Evolutionary conservation across 2,329 filamentous ascomycete species (phyloP).

Genomic region (Clonostachys chloroleuca): DNA sequence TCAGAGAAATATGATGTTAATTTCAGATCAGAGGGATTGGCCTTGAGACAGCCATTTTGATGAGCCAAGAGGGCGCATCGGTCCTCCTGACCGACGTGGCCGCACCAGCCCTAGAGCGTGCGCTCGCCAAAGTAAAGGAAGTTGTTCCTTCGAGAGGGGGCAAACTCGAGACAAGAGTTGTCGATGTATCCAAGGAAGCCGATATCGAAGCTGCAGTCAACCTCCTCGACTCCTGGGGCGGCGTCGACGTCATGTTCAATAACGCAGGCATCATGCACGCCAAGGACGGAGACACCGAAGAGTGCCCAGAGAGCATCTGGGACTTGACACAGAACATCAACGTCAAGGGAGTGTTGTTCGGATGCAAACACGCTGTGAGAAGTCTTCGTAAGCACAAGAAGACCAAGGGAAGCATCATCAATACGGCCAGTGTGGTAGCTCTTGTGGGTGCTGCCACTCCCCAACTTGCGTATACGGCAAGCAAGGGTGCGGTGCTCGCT

Average conservation of each 20-base stretch:
- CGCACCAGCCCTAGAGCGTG: conserved; percentile 57
- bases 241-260: conserved; percentile 73
- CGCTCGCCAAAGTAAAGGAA: conserved; percentile 54
- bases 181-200: conserved; percentile 67
- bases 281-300: conserved; percentile 58
- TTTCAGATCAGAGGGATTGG: conserved; percentile 60
- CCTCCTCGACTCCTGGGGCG: conserved; percentile 63
- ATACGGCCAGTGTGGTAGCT: conserved; percentile 69
- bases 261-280: conserved; percentile 78
- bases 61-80: conserved; percentile 65
- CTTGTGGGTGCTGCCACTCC: conserved; percentile 69
- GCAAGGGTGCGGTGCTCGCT: conserved; percentile 71
- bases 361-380: conserved; percentile 68
- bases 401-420: conserved; percentile 65
- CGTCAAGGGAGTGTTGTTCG: conserved; percentile 77
- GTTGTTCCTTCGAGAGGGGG: conserved; percentile 41
- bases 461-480: conserved; percentile 72
- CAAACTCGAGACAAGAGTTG: conserved; percentile 45
- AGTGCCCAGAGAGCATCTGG: conserved; percentile 72
- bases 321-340: conserved; percentile 73
- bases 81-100: conserved; percentile 71
- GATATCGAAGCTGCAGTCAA: conserved; percentile 59
- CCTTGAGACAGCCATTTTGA: conserved; percentile 69
- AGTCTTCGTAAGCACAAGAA: conserved; percentile 65
- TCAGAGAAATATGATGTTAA: conserved; percentile 14